Conservation (phyloP, 75 land plant genomes). For the Sequoiadendron giganteum region DNA sequence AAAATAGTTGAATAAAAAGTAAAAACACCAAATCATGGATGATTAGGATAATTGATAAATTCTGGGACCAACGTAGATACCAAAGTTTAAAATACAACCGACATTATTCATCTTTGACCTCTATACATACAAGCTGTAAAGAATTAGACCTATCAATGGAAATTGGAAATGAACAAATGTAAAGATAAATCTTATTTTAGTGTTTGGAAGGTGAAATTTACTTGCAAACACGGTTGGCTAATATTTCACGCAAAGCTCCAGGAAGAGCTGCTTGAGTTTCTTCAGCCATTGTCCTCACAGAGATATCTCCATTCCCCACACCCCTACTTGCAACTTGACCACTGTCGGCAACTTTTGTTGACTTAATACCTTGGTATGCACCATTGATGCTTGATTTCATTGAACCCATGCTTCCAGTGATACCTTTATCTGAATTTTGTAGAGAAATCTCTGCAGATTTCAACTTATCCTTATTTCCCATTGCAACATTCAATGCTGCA, state of each 20-base stretch:
- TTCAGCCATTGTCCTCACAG: constrained; percentile 41
- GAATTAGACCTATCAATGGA: neutral
- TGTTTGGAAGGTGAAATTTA: constrained; percentile 12
- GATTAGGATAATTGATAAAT: neutral
- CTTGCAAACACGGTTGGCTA: constrained; percentile 71
- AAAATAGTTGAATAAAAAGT: neutral
- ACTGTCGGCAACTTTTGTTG: constrained; percentile 10
- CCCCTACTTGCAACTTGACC: constrained; percentile 21
- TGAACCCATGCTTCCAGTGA: neutral
- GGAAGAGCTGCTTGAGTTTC: constrained; percentile 63
- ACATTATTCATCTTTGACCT: neutral
- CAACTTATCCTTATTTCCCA: constrained; percentile 7
- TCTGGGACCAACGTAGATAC: neutral
- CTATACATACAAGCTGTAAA: neutral
- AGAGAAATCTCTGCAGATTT: neutral
- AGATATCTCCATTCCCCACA: constrained; percentile 7
- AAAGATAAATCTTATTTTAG: neutral
- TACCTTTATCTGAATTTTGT: neutral
- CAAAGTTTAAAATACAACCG: neutral
- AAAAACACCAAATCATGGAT: too few species aligned
- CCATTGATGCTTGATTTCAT: constrained; percentile 5
- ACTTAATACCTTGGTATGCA: constrained; percentile 5
- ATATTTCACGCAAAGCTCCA: constrained; percentile 52
- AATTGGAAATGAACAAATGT: neutral
- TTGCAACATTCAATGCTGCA: constrained; percentile 14